Evolutionary conservation across 2,329 filamentous ascomycete genomes (phyloP).

Genomic region (Ophiobolus disseminans): DNA sequence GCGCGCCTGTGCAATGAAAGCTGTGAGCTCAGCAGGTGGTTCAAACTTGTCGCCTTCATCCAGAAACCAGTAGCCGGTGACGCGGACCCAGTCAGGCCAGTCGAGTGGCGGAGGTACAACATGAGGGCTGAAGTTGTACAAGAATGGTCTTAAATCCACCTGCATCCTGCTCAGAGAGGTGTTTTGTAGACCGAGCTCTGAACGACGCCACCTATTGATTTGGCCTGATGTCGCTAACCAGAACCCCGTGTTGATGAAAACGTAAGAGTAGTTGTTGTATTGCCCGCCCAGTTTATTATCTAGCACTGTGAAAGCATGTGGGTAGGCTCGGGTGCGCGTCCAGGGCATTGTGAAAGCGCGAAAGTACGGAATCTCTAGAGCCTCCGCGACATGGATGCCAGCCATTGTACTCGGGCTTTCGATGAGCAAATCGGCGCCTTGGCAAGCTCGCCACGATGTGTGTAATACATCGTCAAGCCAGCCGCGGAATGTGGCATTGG

Average conservation of each 20-base stretch:
- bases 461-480: slow-evolving; percentile 90
- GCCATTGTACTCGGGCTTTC: slow-evolving; percentile 97
- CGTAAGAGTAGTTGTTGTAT: slow-evolving; percentile 94
- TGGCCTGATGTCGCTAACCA: slow-evolving; percentile 93
- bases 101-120: slow-evolving; percentile 95
- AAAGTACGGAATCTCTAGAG: slow-evolving; percentile 91
- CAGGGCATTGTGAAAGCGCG: slow-evolving; percentile 98
- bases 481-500: slow-evolving; percentile 75
- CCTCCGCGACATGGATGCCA: slow-evolving; percentile 96
- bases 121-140: slow-evolving; percentile 95
- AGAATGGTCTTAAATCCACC: slow-evolving; percentile 94
- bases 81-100: slow-evolving; percentile 96
- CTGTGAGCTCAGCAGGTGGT: slow-evolving; percentile 75
- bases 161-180: slow-evolving; percentile 91
- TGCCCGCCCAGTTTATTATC: slow-evolving; percentile 93
- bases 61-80: slow-evolving; percentile 98
- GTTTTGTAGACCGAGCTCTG: slow-evolving; percentile 75
- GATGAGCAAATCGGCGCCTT: slow-evolving; percentile 87
- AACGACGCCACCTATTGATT: slow-evolving; percentile 91
- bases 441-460: slow-evolving; percentile 82
- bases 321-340: slow-evolving; percentile 94
- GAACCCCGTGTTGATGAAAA: slow-evolving; percentile 96
- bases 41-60: slow-evolving; percentile 74
- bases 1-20: slow-evolving; percentile 85
- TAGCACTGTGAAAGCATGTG: slow-evolving; percentile 92